Conservation (phyloP, 192 early-diverging fungal genomes). For the Umbelopsis sp. region DNA sequence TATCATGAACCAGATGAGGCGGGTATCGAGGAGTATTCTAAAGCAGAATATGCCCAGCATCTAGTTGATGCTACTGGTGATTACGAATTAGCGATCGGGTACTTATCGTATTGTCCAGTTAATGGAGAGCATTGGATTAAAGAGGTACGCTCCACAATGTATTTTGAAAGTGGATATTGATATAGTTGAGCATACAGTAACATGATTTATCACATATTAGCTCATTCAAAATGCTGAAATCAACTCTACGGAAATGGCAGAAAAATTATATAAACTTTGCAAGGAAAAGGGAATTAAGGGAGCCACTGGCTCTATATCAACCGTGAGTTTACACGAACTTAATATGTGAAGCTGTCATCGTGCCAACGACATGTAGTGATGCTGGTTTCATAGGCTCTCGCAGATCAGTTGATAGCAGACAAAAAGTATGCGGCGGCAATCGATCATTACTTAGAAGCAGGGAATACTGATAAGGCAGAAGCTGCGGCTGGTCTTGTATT, state of each 20-base stretch:
- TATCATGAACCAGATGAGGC: not conserved
- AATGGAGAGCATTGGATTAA: not conserved
- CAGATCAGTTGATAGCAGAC: not conserved
- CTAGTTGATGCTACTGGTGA: not conserved
- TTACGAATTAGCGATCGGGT: not conserved
- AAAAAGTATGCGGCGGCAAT: conserved; percentile 1
- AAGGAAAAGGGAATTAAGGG: not conserved
- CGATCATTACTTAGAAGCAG: not conserved
- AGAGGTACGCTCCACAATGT: not conserved
- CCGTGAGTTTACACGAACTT: not conserved
- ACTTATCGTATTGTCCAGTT: not conserved
- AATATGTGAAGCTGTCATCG: not conserved
- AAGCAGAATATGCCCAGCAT: conserved; percentile 6
- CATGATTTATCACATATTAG: not conserved
- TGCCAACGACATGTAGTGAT: not conserved
- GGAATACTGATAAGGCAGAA: not conserved
- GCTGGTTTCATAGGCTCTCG: not conserved
- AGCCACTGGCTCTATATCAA: not conserved
- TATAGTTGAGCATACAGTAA: too few relatives aligned
- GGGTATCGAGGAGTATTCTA: conserved; percentile 7
- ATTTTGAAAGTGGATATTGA: too few relatives aligned
- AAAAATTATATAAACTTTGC: not conserved
- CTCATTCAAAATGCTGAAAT: not conserved
- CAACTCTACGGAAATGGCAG: not conserved
- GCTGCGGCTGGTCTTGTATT: not conserved